These are phyloP conservation scores for Petunia hybrid DNA, from an alignment of 305 asterid species.

Conservation along the genomic window DNA sequence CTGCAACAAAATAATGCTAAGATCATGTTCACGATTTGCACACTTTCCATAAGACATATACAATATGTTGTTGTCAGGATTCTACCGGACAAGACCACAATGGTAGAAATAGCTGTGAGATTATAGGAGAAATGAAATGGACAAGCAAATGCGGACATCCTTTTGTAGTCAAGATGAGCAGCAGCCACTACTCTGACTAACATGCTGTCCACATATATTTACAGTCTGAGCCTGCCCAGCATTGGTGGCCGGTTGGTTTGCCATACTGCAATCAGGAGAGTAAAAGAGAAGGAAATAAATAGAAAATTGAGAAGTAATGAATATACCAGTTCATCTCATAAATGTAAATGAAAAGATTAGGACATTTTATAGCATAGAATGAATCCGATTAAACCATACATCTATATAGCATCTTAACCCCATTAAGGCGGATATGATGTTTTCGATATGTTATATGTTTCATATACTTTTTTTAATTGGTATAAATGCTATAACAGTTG, in stretches of 20 bases:
- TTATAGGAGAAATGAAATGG: slow-evolving; percentile 33
- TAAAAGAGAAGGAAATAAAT: slow-evolving; percentile 1
- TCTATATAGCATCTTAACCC: background rate
- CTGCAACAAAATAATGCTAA: slow-evolving; percentile 19
- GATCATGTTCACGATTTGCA: slow-evolving; percentile 15
- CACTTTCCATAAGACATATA: background rate
- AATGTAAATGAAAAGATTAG: slow-evolving; percentile 7
- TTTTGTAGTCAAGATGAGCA: slow-evolving; percentile 43
- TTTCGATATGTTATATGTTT: background rate
- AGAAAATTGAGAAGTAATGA: slow-evolving; percentile 2
- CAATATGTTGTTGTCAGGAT: slow-evolving; percentile 15
- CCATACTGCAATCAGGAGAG: slow-evolving; percentile 44
- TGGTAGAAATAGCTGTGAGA: slow-evolving; percentile 8
- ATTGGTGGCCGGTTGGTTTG: slow-evolving; percentile 48
- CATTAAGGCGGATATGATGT: no score
- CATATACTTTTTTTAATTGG: background rate
- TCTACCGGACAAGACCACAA: background rate
- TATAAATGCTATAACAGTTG: background rate
- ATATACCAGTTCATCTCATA: background rate
- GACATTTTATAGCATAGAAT: slow-evolving; percentile 15
- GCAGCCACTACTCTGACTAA: slow-evolving; percentile 49
- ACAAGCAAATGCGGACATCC: background rate
- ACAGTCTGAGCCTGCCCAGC: slow-evolving; percentile 47
- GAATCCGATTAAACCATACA: slow-evolving; percentile 4
- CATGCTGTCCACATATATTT: slow-evolving; percentile 54